Conservation (phyloP, 306 rosid species). For the Rosa lucieae region DNA sequence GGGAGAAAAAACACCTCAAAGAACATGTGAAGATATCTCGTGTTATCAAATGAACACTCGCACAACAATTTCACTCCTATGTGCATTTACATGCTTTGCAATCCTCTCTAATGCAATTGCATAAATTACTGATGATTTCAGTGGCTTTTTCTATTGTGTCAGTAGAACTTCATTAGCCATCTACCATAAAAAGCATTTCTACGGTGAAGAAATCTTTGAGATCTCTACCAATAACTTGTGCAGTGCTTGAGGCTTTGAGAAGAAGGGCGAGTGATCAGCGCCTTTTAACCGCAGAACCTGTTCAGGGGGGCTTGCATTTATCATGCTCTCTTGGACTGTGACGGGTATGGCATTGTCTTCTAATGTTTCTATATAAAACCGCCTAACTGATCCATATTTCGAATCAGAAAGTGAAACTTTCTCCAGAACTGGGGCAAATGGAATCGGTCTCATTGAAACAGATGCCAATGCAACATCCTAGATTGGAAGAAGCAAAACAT, state of each 20-base stretch:
- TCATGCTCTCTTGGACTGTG: constrained; percentile 70
- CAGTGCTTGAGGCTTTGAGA: constrained; percentile 96
- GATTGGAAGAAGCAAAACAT: constrained; percentile 20
- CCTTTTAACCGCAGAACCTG: constrained; percentile 71
- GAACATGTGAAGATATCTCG: constrained; percentile 16
- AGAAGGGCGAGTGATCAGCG: constrained; percentile 93
- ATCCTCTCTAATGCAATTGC: constrained; percentile 24
- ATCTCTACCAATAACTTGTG: constrained; percentile 87
- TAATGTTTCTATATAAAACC: constrained; percentile 77
- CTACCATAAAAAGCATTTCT: constrained; percentile 26
- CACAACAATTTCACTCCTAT: constrained; percentile 19
- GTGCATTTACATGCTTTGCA: constrained; percentile 29
- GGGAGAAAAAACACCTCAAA: neutral
- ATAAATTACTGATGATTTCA: constrained; percentile 12
- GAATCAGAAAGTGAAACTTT: constrained; percentile 70
- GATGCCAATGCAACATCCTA: constrained; percentile 94
- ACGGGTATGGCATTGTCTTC: constrained; percentile 92
- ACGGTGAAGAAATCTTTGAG: constrained; percentile 48
- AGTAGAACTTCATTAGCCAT: constrained; percentile 13
- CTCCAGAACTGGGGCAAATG: constrained; percentile 85
- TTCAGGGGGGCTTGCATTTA: constrained; percentile 71
- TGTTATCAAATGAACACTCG: constrained; percentile 16
- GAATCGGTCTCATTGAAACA: constrained; percentile 88
- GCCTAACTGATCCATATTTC: constrained; percentile 77
- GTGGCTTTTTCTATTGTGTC: constrained; percentile 32